Evolutionary conservation across 2,329 filamentous ascomycete species (phyloP), one percentile per base, ranked within the genome.

Genomic region (Ustulina deusta): DNA sequence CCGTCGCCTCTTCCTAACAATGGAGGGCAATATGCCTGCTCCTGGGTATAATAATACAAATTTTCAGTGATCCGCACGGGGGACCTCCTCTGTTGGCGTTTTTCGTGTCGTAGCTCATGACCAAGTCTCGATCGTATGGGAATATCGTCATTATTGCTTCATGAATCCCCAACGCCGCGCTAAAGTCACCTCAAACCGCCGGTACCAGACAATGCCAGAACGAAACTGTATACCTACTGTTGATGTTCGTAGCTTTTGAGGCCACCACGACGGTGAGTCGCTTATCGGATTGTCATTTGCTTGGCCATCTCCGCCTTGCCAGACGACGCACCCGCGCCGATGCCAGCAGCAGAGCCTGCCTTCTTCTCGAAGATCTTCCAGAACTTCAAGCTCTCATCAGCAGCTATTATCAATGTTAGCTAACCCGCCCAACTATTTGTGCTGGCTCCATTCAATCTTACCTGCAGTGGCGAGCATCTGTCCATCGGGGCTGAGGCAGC

Each of bases 281-380:
- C 61, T 74, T 86, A 96, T 78, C 93, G 90, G 79, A 95, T 95
- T 52, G 94, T 97, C 92, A 97, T 97, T 81, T 95, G 93, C 90
- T 97, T 97, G 79, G 90, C 90, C 86, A 95, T 91, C 77, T 93
- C 90, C 63, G 92, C 93, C 84, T 95, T 95, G 81, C 87, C 88
- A 57, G 91, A 91, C 67, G 91, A 85, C 70, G 89, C 90, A 66
- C 90, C 87, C 74, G 87, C 86, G 68, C 88, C 86, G 62, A 90
- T 85, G 56, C 89, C 87, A 59, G 90, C 87, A 68, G 87, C 84
- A 66, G 87, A 84, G 63, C 93, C 94, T 20, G 94, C 86, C 89
- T 97, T 98, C 89, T 97, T 97, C 87, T 99, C 96, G 78, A 99
- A 99, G 75, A 99, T 87, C 90, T 99, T 99, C 96, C 96, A 99